phyloP scores from a whole-genome alignment of 495 filamentous ascomycete species.

The Penicillium angulare region DNA sequence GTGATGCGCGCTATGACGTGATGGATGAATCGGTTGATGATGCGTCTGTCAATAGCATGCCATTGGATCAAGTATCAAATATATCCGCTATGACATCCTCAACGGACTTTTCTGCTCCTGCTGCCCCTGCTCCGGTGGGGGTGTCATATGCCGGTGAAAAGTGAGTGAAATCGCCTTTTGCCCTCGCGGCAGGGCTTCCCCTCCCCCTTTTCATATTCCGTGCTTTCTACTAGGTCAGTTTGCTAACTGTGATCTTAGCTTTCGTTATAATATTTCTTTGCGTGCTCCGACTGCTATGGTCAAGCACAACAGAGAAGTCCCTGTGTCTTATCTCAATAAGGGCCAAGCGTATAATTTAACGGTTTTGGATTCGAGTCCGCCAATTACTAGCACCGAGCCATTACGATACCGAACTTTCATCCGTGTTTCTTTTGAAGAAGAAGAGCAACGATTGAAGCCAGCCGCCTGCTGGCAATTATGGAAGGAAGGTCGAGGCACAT shows the following conservation, averaged over 20 bases:
- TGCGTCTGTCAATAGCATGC: slow-evolving; percentile 53
- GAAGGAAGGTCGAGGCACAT: slow-evolving; percentile 89
- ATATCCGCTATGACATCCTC: slow-evolving; percentile 26
- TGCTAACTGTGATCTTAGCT: slow-evolving; percentile 53
- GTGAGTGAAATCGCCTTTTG: too few relatives aligned
- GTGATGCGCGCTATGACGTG: slow-evolving; percentile 71
- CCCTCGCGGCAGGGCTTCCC: too few relatives aligned
- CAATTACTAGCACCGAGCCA: slow-evolving; percentile 43
- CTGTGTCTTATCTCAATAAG: slow-evolving; percentile 93
- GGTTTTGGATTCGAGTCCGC: slow-evolving; percentile 61
- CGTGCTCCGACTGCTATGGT: slow-evolving; percentile 98
- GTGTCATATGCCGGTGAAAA: slow-evolving; percentile 43
- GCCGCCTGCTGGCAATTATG: slow-evolving; percentile 87
- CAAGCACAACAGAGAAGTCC: slow-evolving; percentile 77
- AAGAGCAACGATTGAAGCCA: slow-evolving; percentile 77
- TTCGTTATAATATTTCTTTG: slow-evolving; percentile 85
- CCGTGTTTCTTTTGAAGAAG: slow-evolving; percentile 90
- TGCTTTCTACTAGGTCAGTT: background rate
- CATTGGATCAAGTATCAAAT: slow-evolving; percentile 28
- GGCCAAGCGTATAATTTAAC: slow-evolving; percentile 87
- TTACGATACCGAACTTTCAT: slow-evolving; percentile 78
- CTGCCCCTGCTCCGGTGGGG: slow-evolving; percentile 3
- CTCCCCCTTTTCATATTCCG: too few relatives aligned
- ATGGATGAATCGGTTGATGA: slow-evolving; percentile 65
- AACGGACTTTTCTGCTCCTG: slow-evolving; percentile 22